Evolutionary conservation across 768 basidiomycete genomes (phyloP), one percentile per base, ranked within the genome.

Genomic region (Butyriboletus loyo): DNA sequence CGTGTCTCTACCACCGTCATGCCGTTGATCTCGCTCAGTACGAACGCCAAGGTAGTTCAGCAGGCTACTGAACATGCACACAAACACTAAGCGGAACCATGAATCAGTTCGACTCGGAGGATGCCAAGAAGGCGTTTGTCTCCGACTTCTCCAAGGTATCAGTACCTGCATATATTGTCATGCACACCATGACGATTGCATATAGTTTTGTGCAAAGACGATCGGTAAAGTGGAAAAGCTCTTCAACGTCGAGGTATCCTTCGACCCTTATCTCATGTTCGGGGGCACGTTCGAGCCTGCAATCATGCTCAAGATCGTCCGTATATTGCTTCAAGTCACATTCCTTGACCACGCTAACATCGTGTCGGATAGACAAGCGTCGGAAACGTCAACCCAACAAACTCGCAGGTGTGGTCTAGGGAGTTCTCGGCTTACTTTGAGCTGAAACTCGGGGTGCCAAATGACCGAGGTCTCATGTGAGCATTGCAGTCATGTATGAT

Each of bases 231-330:
- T 83, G 0, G 79, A 84, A 59, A 28, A 52, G 14, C 75, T 77
- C 56, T 81, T 89, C 57, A 73, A 76, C n/a, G 70, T 81, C 55
- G 75, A 76, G 56, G 76, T 83, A 58, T 73, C 66, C 11, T 75
- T 83, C 71, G 82, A 84, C 57, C 82, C 87, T 48, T 75, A 72
- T 32, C 75, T 87, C 53, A 76, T 82, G 4, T 87, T 82, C 60
- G 73, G 57, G 19, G 86, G 86, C 14, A 79, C 79, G 5, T 79
- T 85, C 48, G 85, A 87, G 15, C 86, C 86, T 19, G 82, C 85
- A 4, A 79, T 86, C 67, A 71, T 78, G 45, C 69, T 89, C 48
- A 68, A 65, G 41, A 69, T 86, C 53, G 87, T 89, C 53, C 48
- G 85, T 73, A n/a, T 34, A 30, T 38, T 1, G 7, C 7, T 8